Conservation (phyloP, 495 filamentous ascomycete species). For the Penicillium canariense region DNA sequence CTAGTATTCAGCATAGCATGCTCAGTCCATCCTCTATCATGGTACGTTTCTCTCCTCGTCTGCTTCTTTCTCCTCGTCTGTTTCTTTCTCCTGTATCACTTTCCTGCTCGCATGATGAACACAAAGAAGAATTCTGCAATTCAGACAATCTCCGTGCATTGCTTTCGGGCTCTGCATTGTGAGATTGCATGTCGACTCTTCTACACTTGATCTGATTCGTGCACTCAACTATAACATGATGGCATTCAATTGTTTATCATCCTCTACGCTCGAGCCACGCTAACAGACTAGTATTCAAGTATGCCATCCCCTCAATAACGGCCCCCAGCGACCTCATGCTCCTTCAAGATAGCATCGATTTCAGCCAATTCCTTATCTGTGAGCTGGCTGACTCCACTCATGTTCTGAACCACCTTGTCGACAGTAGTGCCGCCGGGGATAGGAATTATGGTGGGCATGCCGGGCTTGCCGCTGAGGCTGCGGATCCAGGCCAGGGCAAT, state of each 20-base stretch:
- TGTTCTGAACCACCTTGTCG: constrained; percentile 48
- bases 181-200: constrained; percentile 52
- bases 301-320: constrained; percentile 27
- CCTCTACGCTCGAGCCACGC: neutral
- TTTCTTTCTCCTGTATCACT: neutral
- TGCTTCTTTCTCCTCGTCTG: neutral
- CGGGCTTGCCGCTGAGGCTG: constrained; percentile 53
- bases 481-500: constrained; percentile 74
- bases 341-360: constrained; percentile 43
- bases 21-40: neutral
- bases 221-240: neutral
- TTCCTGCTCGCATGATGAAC: constrained; percentile 37
- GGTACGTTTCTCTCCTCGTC: constrained; percentile 4
- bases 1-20: neutral
- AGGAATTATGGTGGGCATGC: constrained; percentile 71
- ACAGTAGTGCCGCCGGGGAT: constrained; percentile 68
- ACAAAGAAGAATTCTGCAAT: constrained; percentile 58
- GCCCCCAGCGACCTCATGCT: constrained; percentile 36
- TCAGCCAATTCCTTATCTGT: constrained; percentile 45
- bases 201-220: constrained; percentile 58
- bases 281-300: constrained; percentile 8
- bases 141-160: constrained; percentile 46
- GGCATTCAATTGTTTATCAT: constrained; percentile 3
- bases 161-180: constrained; percentile 19
- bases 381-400: constrained; percentile 33